Percentiles rank a stretch among this genome's conserved stretches.
Conservation (phyloP, 2,329 filamentous ascomycete genomes). For the Parafenestella ontariensis region DNA sequence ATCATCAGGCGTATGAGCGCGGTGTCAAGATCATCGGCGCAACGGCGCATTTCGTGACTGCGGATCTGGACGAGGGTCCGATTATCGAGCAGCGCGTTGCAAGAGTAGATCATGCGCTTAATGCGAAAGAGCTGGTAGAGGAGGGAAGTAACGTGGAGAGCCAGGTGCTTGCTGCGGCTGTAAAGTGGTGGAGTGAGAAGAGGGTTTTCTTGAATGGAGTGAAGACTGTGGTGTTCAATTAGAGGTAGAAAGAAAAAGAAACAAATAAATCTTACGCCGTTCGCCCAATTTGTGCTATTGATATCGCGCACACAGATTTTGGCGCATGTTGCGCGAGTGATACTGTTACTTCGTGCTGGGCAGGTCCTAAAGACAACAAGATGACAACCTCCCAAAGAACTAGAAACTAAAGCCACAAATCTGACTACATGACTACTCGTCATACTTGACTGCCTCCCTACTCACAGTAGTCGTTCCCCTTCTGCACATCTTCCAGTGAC, state of each 20-base stretch:
- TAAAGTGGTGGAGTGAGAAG: slow-evolving; percentile 83
- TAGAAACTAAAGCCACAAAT: background rate
- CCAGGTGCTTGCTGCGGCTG: slow-evolving; percentile 79
- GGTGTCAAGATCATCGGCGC: slow-evolving; percentile 90
- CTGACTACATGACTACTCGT: background rate
- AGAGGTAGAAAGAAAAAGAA: slow-evolving; percentile 10
- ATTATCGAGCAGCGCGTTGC: slow-evolving; percentile 87
- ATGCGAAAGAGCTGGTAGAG: slow-evolving; percentile 76
- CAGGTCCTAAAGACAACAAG: background rate
- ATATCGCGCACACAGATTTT: background rate
- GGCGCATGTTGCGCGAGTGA: no score
- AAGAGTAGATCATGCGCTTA: slow-evolving; percentile 78
- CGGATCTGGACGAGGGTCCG: slow-evolving; percentile 83
- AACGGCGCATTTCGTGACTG: slow-evolving; percentile 85
- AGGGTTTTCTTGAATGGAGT: slow-evolving; percentile 78
- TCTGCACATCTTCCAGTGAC: background rate
- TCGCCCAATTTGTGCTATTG: background rate
- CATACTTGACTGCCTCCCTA: background rate
- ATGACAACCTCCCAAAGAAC: no score
- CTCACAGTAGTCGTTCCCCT: background rate
- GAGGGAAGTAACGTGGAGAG: slow-evolving; percentile 86
- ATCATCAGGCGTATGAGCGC: slow-evolving; percentile 85
- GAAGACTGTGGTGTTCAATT: slow-evolving; percentile 81
- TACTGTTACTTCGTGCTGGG: no score
- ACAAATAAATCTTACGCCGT: background rate